phyloP scores from a whole-genome alignment of 1,139 yeast species.

The Lodderomyces elongisporus region DNA sequence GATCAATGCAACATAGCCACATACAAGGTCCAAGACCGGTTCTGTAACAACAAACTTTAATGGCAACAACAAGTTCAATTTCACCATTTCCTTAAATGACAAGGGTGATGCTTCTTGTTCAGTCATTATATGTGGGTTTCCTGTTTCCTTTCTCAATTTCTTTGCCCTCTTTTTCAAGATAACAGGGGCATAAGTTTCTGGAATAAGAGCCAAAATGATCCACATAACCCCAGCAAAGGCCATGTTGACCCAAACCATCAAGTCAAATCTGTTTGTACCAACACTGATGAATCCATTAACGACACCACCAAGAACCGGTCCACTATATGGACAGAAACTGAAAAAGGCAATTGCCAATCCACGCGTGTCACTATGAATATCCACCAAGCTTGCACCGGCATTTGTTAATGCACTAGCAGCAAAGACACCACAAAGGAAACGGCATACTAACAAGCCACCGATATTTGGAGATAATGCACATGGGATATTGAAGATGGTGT shows the following conservation, averaged over 20 bases:
- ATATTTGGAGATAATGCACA: constrained; percentile 84
- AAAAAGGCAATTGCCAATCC: constrained; percentile 89
- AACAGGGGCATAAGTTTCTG: constrained; percentile 90
- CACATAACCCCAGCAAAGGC: constrained; percentile 86
- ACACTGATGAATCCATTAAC: constrained; percentile 82
- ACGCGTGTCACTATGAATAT: constrained; percentile 72
- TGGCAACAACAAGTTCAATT: constrained; percentile 70
- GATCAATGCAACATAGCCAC: constrained; percentile 80
- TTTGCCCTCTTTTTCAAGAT: constrained; percentile 71
- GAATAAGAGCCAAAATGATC: constrained; percentile 57
- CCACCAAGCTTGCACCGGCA: constrained; percentile 90
- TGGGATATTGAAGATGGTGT: constrained; percentile 78
- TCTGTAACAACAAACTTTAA: constrained; percentile 68
- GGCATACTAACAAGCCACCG: constrained; percentile 71
- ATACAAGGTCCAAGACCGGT: constrained; percentile 78
- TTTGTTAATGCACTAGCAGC: constrained; percentile 78
- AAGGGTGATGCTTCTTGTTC: constrained; percentile 83
- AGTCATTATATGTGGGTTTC: constrained; percentile 78
- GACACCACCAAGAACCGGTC: constrained; percentile 88
- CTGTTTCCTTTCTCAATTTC: constrained; percentile 70
- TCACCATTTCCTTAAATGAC: constrained; percentile 57
- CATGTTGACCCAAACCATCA: constrained; percentile 86
- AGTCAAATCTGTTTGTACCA: constrained; percentile 59
- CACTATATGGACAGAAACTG: constrained; percentile 89
- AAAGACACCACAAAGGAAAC: constrained; percentile 85